Evolutionary conservation across 2,329 filamentous ascomycete species (phyloP).

Genomic region (Alternaria sp.): DNA sequence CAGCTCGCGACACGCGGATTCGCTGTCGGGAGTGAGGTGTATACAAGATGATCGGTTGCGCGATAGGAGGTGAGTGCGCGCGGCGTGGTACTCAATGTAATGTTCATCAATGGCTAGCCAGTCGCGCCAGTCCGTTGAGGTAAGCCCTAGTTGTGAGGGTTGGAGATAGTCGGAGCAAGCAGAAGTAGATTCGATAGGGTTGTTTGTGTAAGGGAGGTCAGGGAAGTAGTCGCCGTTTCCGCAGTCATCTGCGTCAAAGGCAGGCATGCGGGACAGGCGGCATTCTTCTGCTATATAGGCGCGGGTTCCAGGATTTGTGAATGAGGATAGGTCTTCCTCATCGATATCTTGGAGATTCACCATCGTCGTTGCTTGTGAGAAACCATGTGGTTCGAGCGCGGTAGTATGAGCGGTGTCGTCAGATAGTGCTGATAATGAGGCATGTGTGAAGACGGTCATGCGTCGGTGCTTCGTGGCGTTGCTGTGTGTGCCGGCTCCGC

Average conservation of each 20-base stretch:
- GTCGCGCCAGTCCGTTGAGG: slow-evolving; percentile 55
- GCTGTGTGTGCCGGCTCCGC: not conserved
- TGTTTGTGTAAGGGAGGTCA: slow-evolving; percentile 25
- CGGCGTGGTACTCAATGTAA: slow-evolving; percentile 56
- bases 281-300: slow-evolving; percentile 30
- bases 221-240: slow-evolving; percentile 42
- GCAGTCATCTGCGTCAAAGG: slow-evolving; percentile 44
- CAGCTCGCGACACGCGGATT: slow-evolving; percentile 58
- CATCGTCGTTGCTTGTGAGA: slow-evolving; percentile 1
- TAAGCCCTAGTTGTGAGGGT: slow-evolving; percentile 51
- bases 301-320: slow-evolving; percentile 17
- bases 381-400: not conserved
- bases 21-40: slow-evolving; percentile 55
- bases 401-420: slow-evolving; percentile 1
- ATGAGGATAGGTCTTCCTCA: slow-evolving; percentile 3
- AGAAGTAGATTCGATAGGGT: slow-evolving; percentile 11
- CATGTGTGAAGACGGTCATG: slow-evolving; percentile 5
- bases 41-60: slow-evolving; percentile 55
- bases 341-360: slow-evolving; percentile 22
- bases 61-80: slow-evolving; percentile 54
- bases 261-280: slow-evolving; percentile 35
- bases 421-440: not conserved
- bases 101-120: slow-evolving; percentile 61
- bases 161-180: not conserved
- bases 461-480: not conserved